Evolutionary conservation across 495 filamentous ascomycete genomes (phyloP).

Genomic region (Oleoguttula mirabilis): DNA sequence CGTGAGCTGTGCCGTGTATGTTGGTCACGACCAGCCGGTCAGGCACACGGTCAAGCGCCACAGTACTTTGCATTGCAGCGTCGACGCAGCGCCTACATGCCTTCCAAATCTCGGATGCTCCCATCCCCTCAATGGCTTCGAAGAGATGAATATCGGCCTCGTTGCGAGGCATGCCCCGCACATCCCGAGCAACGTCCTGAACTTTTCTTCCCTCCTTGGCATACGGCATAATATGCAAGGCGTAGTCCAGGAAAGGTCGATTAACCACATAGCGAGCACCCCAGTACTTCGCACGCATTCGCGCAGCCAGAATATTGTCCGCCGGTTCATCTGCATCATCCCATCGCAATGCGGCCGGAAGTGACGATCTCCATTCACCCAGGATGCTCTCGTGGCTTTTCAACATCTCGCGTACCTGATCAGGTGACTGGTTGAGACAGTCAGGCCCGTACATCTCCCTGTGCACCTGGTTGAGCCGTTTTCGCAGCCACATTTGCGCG

Average conservation of each 20-base stretch:
- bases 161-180: constrained; percentile 12
- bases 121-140: constrained; percentile 16
- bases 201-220: constrained; percentile 3
- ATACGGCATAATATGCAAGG: constrained; percentile 38
- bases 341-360: constrained; percentile 48
- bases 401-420: constrained; percentile 7
- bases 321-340: constrained; percentile 47
- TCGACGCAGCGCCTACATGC: constrained; percentile 41
- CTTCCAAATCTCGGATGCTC: constrained; percentile 32
- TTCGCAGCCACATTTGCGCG: constrained; percentile 75
- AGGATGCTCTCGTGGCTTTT: constrained; percentile 22
- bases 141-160: constrained; percentile 17
- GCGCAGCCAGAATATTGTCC: constrained; percentile 65
- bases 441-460: constrained; percentile 34
- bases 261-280: constrained; percentile 84
- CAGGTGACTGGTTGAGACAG: constrained; percentile 1
- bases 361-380: constrained; percentile 32
- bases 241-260: constrained; percentile 61
- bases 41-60: constrained; percentile 56
- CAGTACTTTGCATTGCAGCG: constrained; percentile 72
- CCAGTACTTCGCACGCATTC: constrained; percentile 87
- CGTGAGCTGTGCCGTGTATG: constrained; percentile 89
- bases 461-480: constrained; percentile 74
- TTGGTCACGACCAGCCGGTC: constrained; percentile 78
- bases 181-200: constrained; percentile 11